These are phyloP conservation scores for Aphanomyces cochlioides DNA, from an alignment of 352 stramenopile genomes.

Conservation along the genomic window DNA sequence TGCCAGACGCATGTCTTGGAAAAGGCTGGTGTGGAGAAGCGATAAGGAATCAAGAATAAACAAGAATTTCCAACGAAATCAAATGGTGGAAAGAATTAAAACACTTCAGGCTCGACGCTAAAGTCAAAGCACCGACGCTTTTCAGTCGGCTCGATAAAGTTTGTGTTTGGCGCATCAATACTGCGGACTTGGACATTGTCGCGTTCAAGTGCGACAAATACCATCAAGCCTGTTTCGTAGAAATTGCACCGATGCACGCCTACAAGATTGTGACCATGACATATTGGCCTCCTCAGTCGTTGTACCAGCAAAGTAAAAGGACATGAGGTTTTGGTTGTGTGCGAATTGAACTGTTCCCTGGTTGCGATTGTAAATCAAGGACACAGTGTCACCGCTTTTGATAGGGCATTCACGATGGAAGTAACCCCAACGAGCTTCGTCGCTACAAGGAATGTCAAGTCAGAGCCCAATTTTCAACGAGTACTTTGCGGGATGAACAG, in stretches of 20 bases:
- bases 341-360: conserved; percentile 28
- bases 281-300: background rate
- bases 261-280: background rate
- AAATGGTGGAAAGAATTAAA: background rate
- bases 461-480: background rate
- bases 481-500: conserved; percentile 12
- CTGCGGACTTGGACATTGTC: conserved; percentile 28
- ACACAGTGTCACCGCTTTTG: conserved; percentile 27
- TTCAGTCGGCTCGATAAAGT: conserved; percentile 18
- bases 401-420: conserved; percentile 21
- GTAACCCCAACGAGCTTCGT: conserved; percentile 13
- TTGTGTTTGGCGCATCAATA: conserved; percentile 17
- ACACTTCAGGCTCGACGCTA: conserved; percentile 3
- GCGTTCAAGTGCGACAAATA: conserved; percentile 29
- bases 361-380: conserved; percentile 22
- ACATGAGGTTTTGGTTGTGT: conserved; percentile 25
- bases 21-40: no score
- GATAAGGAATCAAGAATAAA: no score
- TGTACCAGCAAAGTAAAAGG: conserved; percentile 29
- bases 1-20: no score
- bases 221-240: conserved; percentile 26
- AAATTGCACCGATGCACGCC: conserved; percentile 24
- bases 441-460: background rate
- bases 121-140: conserved; percentile 23
- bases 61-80: no score